Percentiles rank a stretch among this genome's conserved stretches.
These are phyloP conservation scores for Salix purpurea DNA, from an alignment of 345 rosid genomes.

Conservation along the genomic window DNA sequence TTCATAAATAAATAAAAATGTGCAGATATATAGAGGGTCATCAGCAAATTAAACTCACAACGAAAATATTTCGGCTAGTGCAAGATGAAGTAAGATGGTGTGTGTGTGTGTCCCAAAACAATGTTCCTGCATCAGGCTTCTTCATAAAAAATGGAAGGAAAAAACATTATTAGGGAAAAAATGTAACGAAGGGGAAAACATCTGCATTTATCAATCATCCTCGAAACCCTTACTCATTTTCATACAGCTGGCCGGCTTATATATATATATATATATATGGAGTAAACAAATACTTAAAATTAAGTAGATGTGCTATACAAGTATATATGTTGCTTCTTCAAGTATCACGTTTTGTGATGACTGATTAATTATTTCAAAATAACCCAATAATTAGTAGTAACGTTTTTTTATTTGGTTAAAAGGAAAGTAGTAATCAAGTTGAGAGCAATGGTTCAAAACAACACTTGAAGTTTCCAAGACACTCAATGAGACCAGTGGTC, in stretches of 20 bases:
- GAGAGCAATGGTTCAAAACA: conserved; percentile 11
- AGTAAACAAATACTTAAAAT: neutral
- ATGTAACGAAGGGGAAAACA: too few species aligned
- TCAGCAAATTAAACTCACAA: too few species aligned
- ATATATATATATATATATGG: too few species aligned
- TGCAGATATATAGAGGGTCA: too few species aligned
- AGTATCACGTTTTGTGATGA: neutral
- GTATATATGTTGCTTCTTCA: neutral
- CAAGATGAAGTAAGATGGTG: too few species aligned
- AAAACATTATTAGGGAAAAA: neutral
- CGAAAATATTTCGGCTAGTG: too few species aligned
- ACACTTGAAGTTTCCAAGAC: conserved; percentile 19
- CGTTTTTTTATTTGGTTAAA: neutral
- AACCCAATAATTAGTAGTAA: neutral
- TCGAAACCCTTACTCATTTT: neutral
- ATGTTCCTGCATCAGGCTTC: too few species aligned
- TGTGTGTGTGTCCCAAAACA: too few species aligned
- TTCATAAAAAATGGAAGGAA: too few species aligned
- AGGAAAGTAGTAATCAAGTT: conserved; percentile 6
- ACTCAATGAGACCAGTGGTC: conserved; percentile 32
- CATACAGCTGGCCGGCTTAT: neutral
- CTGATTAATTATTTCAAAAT: neutral
- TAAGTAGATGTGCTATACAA: neutral
- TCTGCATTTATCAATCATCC: neutral
- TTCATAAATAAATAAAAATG: too few species aligned